Percentiles rank a stretch among this genome's conserved stretches.
phyloP scores from a whole-genome alignment of 768 basidiomycete genomes.

The Auriscalpium orientale region DNA sequence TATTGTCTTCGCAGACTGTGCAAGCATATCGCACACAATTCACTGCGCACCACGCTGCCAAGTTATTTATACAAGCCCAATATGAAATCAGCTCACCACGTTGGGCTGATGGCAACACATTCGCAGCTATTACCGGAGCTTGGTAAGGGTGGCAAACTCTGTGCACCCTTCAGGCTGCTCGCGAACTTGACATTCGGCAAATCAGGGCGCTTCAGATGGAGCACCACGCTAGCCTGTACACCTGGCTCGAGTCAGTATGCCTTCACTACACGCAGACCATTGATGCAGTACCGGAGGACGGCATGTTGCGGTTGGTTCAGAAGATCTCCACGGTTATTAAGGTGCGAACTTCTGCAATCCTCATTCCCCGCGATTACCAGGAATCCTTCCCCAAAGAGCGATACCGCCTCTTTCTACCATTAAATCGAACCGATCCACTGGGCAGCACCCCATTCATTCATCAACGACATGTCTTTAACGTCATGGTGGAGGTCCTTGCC shows the following conservation, averaged over 20 bases:
- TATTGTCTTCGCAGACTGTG: no score
- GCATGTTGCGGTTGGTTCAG: neutral
- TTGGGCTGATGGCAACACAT: neutral
- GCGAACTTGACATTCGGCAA: neutral
- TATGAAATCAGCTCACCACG: neutral
- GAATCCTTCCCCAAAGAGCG: neutral
- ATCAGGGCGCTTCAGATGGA: neutral
- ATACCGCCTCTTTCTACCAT: neutral
- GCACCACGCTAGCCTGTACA: neutral
- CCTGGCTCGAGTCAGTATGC: neutral
- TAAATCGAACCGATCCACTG: neutral
- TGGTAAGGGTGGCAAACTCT: neutral
- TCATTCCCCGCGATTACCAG: neutral
- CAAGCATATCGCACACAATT: no score
- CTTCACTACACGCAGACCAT: neutral
- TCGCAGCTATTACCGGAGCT: neutral
- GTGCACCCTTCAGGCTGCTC: neutral
- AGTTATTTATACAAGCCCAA: neutral
- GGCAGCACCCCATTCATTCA: neutral
- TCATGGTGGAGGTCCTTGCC: neutral
- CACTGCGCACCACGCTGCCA: neutral
- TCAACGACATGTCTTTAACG: neutral
- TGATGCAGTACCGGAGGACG: neutral
- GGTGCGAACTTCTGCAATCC: neutral
- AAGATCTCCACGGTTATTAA: neutral